Conservation (phyloP, 495 filamentous ascomycete genomes). For the Neurospora sp. region DNA sequence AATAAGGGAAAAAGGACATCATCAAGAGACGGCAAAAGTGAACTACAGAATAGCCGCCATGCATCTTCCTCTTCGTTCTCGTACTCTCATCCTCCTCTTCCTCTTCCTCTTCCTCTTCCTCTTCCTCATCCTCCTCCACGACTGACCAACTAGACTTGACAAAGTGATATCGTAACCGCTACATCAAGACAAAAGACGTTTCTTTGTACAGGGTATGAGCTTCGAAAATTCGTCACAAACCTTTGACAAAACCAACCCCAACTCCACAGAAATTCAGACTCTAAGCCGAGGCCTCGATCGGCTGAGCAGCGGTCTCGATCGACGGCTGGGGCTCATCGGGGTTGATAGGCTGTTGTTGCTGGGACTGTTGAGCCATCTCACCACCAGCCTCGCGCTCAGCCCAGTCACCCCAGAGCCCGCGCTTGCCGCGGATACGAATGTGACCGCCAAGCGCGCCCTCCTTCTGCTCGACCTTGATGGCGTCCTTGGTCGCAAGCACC, state of each 20-base stretch:
- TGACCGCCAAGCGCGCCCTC: conserved; percentile 60
- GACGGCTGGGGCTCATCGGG: conserved; percentile 17
- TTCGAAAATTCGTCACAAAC: not conserved
- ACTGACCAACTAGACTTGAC: not conserved
- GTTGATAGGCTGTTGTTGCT: conserved; percentile 17
- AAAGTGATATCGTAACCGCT: not conserved
- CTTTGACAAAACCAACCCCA: not conserved
- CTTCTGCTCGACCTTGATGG: conserved; percentile 92
- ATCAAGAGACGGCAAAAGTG: not conserved
- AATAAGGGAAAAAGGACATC: not conserved
- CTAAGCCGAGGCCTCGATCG: not conserved
- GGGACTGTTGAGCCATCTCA: conserved; percentile 35
- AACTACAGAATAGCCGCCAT: not conserved
- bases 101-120: not conserved
- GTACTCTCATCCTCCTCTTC: not conserved
- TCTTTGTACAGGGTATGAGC: not conserved
- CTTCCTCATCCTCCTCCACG: not conserved
- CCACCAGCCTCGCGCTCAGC: conserved; percentile 72
- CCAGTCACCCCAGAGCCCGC: conserved; percentile 91
- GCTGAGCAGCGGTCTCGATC: conserved; percentile 20
- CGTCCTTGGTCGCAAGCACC: conserved; percentile 94
- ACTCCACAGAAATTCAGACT: not conserved
- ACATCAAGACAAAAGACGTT: not conserved
- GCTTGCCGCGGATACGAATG: conserved; percentile 75
- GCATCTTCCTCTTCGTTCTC: not conserved